Conservation (phyloP, 148 eudicot genomes). For the Camellia granthamiana region DNA sequence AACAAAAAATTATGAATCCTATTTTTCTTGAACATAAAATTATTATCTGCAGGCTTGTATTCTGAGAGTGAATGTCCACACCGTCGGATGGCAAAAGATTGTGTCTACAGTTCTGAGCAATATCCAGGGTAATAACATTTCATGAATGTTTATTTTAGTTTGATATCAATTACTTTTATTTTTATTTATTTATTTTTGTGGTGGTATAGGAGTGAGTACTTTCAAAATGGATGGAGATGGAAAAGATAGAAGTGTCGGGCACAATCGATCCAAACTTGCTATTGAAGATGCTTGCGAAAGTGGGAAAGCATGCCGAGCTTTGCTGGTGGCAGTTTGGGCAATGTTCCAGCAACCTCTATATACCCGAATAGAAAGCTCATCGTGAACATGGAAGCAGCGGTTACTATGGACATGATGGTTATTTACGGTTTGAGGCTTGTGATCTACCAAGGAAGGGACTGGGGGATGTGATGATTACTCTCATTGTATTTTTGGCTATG, state of each 20-base stretch:
- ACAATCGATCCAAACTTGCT: slow-evolving; percentile 16
- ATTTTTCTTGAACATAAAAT: not conserved
- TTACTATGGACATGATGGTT: not conserved
- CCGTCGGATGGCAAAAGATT: not conserved
- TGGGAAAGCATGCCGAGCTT: slow-evolving; percentile 1
- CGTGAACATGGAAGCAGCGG: not conserved
- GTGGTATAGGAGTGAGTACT: slow-evolving; percentile 12
- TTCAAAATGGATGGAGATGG: slow-evolving; percentile 19
- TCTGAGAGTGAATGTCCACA: slow-evolving; percentile 10
- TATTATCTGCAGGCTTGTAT: slow-evolving; percentile 13
- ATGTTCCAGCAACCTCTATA: slow-evolving; percentile 17
- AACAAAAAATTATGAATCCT: too few species aligned
- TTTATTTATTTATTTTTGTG: too few species aligned
- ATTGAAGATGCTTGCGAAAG: slow-evolving; percentile 7
- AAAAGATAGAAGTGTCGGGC: slow-evolving; percentile 17
- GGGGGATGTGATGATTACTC: too few species aligned
- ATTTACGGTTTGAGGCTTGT: too few species aligned
- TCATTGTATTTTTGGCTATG: too few species aligned
- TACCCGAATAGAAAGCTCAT: not conserved
- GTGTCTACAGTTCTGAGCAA: slow-evolving; percentile 9
- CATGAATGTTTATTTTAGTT: too few species aligned
- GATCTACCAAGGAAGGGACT: too few species aligned
- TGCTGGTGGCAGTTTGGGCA: slow-evolving; percentile 13
- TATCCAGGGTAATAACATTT: slow-evolving; percentile 10
- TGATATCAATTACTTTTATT: too few species aligned